Percentiles rank a stretch among this genome's conserved stretches.
phyloP scores from a whole-genome alignment of 768 basidiomycete species.

The Termitomyces sp. region DNA sequence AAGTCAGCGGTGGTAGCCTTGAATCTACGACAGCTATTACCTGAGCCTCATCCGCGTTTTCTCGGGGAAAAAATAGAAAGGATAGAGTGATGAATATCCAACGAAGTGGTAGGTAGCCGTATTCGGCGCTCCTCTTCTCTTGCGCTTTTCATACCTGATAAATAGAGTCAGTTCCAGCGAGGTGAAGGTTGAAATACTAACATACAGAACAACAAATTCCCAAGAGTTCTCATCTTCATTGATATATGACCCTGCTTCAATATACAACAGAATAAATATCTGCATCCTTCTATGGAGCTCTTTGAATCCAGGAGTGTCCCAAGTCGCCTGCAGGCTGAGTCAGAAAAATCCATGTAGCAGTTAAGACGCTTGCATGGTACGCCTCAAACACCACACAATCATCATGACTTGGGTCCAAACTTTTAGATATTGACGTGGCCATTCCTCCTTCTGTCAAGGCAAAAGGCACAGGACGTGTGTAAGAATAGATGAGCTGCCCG shows the following conservation, averaged over 20 bases:
- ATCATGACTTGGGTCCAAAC: constrained; percentile 43
- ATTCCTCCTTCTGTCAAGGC: constrained; percentile 49
- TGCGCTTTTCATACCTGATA: constrained; percentile 78
- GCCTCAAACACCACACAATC: constrained; percentile 78
- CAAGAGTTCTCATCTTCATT: constrained; percentile 89
- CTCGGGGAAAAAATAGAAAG: constrained; percentile 95
- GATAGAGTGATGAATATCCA: constrained; percentile 92
- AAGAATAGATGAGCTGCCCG: constrained; percentile 73
- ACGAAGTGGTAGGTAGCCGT: constrained; percentile 80
- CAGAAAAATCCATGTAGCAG: not conserved
- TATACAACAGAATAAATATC: constrained; percentile 88
- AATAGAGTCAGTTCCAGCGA: not conserved
- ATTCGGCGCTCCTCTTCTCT: constrained; percentile 43
- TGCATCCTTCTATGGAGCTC: constrained; percentile 94
- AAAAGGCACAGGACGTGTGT: constrained; percentile 49
- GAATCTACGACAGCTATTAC: constrained; percentile 29
- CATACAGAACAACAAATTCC: constrained; percentile 89
- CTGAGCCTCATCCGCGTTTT: constrained; percentile 82
- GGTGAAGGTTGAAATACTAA: constrained; percentile 9
- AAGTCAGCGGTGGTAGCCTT: constrained; percentile 4
- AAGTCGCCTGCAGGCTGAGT: constrained; percentile 55
- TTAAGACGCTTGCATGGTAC: constrained; percentile 64
- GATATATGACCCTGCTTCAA: constrained; percentile 94
- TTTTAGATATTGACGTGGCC: constrained; percentile 30
- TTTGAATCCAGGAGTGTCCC: constrained; percentile 80